Conservation (phyloP, 139 green algal species). For the Spirogloea muscicola region DNA sequence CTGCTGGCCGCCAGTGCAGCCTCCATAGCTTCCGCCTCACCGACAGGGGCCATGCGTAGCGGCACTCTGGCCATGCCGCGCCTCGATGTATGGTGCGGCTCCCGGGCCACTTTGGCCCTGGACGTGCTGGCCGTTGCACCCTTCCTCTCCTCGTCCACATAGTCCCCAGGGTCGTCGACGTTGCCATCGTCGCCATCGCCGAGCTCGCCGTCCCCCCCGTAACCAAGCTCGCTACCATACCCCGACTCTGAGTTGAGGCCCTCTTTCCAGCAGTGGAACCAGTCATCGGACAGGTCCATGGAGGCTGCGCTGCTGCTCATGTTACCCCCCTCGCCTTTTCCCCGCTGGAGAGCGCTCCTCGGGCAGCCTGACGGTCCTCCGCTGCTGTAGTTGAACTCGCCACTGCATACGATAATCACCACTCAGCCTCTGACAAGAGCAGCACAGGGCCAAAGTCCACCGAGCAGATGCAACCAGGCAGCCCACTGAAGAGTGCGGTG, state of each 20-base stretch:
- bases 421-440: no score
- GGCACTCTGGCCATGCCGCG: neutral
- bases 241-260: conserved; percentile 5
- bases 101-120: neutral
- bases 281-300: no score
- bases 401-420: no score
- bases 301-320: no score
- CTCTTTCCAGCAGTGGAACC: no score
- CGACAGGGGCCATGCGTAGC: neutral
- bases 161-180: neutral
- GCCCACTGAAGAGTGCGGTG: no score
- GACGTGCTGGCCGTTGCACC: neutral
- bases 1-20: neutral
- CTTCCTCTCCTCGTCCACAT: neutral
- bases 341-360: no score
- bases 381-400: no score
- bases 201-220: conserved; percentile 14
- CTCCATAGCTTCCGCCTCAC: neutral
- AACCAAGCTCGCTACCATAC: conserved; percentile 18
- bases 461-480: no score
- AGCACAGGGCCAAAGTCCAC: no score
- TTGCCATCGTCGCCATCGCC: conserved; percentile 2
- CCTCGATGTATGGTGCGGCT: neutral
- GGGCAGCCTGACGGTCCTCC: no score
- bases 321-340: no score